These are phyloP conservation scores for Nicotiana benthamiana DNA, from an alignment of 257 asterid genomes.

Conservation along the genomic window DNA sequence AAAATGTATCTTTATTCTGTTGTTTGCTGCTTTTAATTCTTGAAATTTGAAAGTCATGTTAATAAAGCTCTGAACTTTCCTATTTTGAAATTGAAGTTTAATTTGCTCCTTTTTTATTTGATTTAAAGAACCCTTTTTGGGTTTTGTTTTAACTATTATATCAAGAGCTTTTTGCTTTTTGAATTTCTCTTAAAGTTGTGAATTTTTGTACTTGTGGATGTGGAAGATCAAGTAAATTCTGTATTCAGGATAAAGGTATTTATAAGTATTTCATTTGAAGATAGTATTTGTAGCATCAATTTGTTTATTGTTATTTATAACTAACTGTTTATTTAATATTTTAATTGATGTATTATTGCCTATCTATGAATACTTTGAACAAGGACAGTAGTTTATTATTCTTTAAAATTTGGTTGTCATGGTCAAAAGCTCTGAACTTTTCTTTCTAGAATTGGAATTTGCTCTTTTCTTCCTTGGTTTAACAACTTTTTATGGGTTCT, in stretches of 20 bases:
- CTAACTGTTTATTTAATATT: not conserved
- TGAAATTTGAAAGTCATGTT: not conserved
- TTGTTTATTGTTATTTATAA: not conserved
- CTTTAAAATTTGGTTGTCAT: not conserved
- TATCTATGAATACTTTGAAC: not conserved
- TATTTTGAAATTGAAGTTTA: not conserved
- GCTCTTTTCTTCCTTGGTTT: not conserved
- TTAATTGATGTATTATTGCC: not conserved
- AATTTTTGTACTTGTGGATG: not conserved
- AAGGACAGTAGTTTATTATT: not conserved
- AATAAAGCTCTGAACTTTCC: not conserved
- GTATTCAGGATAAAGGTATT: not conserved
- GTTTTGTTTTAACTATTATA: not conserved
- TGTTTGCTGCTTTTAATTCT: not conserved
- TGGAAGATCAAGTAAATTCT: not conserved
- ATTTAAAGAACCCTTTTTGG: not conserved
- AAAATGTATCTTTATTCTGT: not conserved
- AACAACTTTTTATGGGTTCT: conserved; percentile 11
- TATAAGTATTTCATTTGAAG: not conserved
- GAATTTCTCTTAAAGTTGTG: not conserved
- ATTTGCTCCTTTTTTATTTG: conserved; percentile 1
- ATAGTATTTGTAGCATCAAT: not conserved
- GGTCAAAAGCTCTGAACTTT: not conserved
- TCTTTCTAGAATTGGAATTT: not conserved
- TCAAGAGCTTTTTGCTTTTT: not conserved